Evolutionary conservation across 371 early-diverging fungal species (phyloP).

Genomic region (Rhizopus stolonifer): DNA sequence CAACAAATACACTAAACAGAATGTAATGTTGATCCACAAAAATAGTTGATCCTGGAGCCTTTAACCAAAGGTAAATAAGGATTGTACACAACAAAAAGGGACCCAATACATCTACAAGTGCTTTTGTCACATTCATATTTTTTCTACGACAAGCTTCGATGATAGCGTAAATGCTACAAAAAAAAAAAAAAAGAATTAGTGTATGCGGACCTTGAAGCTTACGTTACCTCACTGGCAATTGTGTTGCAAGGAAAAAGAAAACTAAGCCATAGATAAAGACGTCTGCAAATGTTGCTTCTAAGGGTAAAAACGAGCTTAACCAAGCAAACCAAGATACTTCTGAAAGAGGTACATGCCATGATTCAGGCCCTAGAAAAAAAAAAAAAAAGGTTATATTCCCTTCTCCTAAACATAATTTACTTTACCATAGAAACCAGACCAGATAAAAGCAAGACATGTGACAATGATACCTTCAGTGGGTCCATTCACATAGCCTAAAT

Average conservation of each 20-base stretch:
- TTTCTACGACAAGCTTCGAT: constrained; percentile 31
- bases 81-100: constrained; percentile 61
- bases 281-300: constrained; percentile 34
- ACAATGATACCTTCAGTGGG: constrained; percentile 93
- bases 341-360: constrained; percentile 37
- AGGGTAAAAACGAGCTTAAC: constrained; percentile 18
- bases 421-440: constrained; percentile 66
- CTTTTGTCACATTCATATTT: constrained; percentile 11
- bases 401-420: background rate
- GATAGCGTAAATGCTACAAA: constrained; percentile 28
- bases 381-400: background rate
- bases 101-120: constrained; percentile 18
- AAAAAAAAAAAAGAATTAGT: too few species aligned
- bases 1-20: constrained; percentile 70
- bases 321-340: constrained; percentile 25
- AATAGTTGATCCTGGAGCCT: constrained; percentile 61
- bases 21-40: constrained; percentile 64
- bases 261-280: constrained; percentile 39
- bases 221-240: constrained; percentile 43
- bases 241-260: constrained; percentile 37
- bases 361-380: constrained; percentile 28
- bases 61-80: constrained; percentile 67
- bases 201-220: too few species aligned
- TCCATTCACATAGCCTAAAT: constrained; percentile 92
- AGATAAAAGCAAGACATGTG: constrained; percentile 66